These are phyloP conservation scores for Rhynchosporium graminicola DNA, from an alignment of 2,329 filamentous ascomycete species.

Conservation along the genomic window DNA sequence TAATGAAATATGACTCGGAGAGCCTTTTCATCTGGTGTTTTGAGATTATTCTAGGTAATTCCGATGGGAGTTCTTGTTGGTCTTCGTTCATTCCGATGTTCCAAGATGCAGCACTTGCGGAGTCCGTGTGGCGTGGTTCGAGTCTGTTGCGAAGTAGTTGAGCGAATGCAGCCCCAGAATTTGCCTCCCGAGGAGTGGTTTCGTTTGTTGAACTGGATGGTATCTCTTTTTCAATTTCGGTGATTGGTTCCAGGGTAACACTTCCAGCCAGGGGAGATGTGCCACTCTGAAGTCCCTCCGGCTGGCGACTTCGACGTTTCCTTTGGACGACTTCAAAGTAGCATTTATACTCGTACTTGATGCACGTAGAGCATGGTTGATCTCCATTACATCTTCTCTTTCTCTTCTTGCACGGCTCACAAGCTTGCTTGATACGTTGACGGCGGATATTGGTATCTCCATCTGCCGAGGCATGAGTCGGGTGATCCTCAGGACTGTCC, in stretches of 20 bases:
- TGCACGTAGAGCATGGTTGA: slow-evolving; percentile 12
- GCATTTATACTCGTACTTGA: slow-evolving; percentile 17
- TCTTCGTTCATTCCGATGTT: slow-evolving; percentile 16
- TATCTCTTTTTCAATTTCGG: slow-evolving; percentile 1
- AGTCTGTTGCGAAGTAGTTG: slow-evolving; percentile 12
- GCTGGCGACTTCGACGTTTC: slow-evolving; percentile 16
- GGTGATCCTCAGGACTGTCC: slow-evolving; percentile 7
- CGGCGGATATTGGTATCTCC: slow-evolving; percentile 9
- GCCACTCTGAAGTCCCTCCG: slow-evolving; percentile 3
- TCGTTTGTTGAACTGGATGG: background rate
- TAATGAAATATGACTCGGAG: slow-evolving; percentile 10
- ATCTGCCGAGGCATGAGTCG: slow-evolving; percentile 1
- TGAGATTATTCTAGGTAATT: slow-evolving; percentile 10
- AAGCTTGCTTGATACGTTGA: slow-evolving; percentile 14
- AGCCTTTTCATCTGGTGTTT: slow-evolving; percentile 13
- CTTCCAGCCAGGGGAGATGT: background rate
- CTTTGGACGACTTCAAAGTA: slow-evolving; percentile 15
- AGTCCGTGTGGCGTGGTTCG: slow-evolving; percentile 11
- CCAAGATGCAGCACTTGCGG: slow-evolving; percentile 5
- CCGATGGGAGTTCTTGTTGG: slow-evolving; percentile 12
- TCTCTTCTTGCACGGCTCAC: slow-evolving; percentile 17
- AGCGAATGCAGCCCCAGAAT: slow-evolving; percentile 8
- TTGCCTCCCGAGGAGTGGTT: slow-evolving; percentile 13
- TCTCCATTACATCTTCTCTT: slow-evolving; percentile 15
- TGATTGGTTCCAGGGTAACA: background rate